Percentiles rank a stretch among this genome's conserved stretches.
phyloP scores from a whole-genome alignment of 2,329 filamentous ascomycete genomes.

The Fusarium miscanthi region DNA sequence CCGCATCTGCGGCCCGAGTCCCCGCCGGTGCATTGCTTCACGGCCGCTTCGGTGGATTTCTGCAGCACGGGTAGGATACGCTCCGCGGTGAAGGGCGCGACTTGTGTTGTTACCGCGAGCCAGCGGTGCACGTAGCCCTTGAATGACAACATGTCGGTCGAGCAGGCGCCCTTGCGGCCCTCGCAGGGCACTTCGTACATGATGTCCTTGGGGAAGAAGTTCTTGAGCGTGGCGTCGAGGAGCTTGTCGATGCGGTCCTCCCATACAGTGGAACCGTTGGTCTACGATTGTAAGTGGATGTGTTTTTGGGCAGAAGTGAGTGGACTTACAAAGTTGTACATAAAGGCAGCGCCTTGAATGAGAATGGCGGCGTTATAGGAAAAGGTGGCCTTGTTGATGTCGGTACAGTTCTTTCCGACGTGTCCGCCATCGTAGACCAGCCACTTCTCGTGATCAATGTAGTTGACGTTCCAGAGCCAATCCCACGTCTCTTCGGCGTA shows the following conservation, averaged over 20 bases:
- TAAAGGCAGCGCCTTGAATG: conserved; percentile 71
- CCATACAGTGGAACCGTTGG: conserved; percentile 66
- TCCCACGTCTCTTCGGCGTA: conserved; percentile 72
- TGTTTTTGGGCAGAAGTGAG: accelerated
- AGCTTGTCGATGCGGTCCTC: conserved; percentile 65
- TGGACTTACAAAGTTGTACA: conserved; percentile 71
- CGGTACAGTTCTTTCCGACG: conserved; percentile 67
- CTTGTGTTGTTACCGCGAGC: conserved; percentile 68
- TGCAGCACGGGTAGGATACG: conserved; percentile 68
- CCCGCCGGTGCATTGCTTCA: conserved; percentile 71
- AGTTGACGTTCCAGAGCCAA: conserved; percentile 65
- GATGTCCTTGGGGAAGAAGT: conserved; percentile 67
- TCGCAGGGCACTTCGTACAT: conserved; percentile 78
- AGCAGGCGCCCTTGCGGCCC: conserved; percentile 64
- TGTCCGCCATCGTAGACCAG: conserved; percentile 74
- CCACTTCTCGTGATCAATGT: conserved; percentile 70
- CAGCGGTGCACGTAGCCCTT: conserved; percentile 77
- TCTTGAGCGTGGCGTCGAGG: conserved; percentile 59
- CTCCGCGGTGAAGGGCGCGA: conserved; percentile 69
- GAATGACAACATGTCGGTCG: conserved; percentile 77
- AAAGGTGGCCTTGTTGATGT: conserved; percentile 71
- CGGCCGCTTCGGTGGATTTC: conserved; percentile 68
- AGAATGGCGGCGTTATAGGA: conserved; percentile 74
- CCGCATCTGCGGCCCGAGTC: conserved; percentile 69
- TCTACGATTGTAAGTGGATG: conserved; percentile 49